phyloP scores from a whole-genome alignment of 2,329 filamentous ascomycete species.

The Fusarium setosum region DNA sequence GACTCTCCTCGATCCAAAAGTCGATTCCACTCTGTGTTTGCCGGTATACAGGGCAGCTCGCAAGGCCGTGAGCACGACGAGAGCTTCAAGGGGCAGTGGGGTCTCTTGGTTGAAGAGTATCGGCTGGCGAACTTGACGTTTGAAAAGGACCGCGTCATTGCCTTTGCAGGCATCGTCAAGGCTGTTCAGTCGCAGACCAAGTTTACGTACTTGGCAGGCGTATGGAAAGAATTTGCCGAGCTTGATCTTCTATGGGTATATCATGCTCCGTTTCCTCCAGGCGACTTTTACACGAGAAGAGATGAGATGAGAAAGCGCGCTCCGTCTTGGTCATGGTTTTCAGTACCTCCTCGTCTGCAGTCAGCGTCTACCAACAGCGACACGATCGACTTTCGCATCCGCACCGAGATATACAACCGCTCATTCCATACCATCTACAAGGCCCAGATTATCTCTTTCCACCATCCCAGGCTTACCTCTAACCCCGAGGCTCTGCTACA shows the following conservation, averaged over 20 bases:
- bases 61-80: not conserved
- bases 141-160: not conserved
- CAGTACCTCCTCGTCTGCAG: not conserved
- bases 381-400: constrained; percentile 9
- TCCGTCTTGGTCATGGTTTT: constrained; percentile 20
- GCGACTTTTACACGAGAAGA: not conserved
- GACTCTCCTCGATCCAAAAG: not conserved
- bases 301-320: not conserved
- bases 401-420: not conserved
- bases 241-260: constrained; percentile 5
- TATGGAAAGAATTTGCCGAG: constrained; percentile 20
- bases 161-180: not conserved
- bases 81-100: constrained; percentile 10
- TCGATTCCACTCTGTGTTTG: constrained; percentile 9
- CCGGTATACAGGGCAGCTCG: not conserved
- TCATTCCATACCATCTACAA: not conserved
- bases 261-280: not conserved
- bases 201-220: constrained; percentile 7
- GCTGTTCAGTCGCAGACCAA: not conserved
- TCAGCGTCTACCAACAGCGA: not conserved
- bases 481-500: not conserved
- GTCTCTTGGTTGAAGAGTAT: constrained; percentile 3
- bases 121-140: not conserved
- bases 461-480: not conserved
- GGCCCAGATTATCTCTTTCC: not conserved